Evolutionary conservation across 208 protist species (phyloP), one percentile per base, ranked within the genome.

Genomic region (Blechomonas ayalai): DNA sequence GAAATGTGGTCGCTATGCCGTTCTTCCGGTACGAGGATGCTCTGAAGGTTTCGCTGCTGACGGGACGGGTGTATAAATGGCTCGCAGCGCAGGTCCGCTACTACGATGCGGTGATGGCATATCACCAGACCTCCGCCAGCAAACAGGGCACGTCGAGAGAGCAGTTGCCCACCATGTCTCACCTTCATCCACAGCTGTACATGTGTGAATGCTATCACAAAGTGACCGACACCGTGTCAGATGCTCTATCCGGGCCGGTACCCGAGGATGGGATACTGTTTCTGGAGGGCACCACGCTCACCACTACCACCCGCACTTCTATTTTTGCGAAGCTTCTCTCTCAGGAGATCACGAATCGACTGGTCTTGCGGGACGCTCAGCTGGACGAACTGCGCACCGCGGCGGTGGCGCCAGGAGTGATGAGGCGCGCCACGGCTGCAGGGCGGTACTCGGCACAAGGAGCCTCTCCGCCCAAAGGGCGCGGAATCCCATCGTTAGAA

Each of bases 1-100:
- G n/a, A n/a, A n/a, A n/a, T n/a, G n/a, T n/a, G n/a, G n/a, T n/a
- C n/a, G n/a, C 18, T 6, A 12, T 32, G 12, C 41, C n/a, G 12
- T n/a, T n/a, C 7, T 47, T 47, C 22, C 16, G 23, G 8, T 47
- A 47, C 22, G 9, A 20, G 41, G 12, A 12, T 9, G 41, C 41
- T n/a, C 13, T 13, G 15, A 7, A 19, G n/a, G 41, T 25, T 7
- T 47, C 41, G 23, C 18, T 12, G 41, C 41, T 47, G 12, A 47
- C 41, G 7, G 41, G n/a, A 6, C 41, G 41, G 8, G 13, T 47
- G 18, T 47, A 34, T 15, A 47, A 47, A 25, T 47, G 41, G 41
- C 41, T 47, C 8, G 41, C 33, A 7, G 41, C 23, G 13, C 41
- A 47, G 22, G 33, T 47, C 15, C 41, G 41, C 22, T 20, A 34